Evolutionary conservation across 257 asterid genomes (phyloP), one percentile per base, ranked within the genome.

Genomic region (Gentiana macrophylla): DNA sequence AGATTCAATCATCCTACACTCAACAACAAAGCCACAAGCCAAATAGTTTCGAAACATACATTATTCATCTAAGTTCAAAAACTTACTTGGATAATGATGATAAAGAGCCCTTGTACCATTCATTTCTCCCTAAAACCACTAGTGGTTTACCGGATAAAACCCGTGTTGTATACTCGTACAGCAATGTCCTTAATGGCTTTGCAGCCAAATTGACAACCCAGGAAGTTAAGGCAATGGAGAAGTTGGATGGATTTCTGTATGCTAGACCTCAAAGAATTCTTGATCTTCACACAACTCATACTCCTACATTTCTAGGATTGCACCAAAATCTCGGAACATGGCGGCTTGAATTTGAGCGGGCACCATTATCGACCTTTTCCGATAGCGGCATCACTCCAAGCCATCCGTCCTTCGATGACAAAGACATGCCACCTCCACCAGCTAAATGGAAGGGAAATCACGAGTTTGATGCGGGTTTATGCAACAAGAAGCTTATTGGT

Each of bases 291-390:
- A 77, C 83, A 11, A 73, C 83, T 24, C 70, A 77, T 12, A 44
- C 56, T 24, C 83, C 83, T 3, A 49, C 51, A 34, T 77, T 77
- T 66, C 32, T 77, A 48, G 83, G 83, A 6, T 62, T 77, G 6
- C 46, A 32, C 13, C 67, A 61, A 51, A 62, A 45, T 13, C 32
- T 32, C 0, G 77, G 73, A 1, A 6, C 62, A 5, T 77, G 83
- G 83, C 51, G 0, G 55, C 34, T 56, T 70, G 5, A 55, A 62
- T 50, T 76, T 64, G 82, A 1, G 44, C 72, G 24, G 76, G 73
- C 15, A 76, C 72, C 12, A 66, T 76, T 15, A 59, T 76, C 8
- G 82, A 76, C 12, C 35, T 76, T 1, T 3, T 76, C n/a, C 0
- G 82, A 76, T 56, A 49, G 69, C 2, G 82, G 82, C 5, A 61